Conservation (phyloP, 768 basidiomycete species). For the Calocera viscosa region DNA sequence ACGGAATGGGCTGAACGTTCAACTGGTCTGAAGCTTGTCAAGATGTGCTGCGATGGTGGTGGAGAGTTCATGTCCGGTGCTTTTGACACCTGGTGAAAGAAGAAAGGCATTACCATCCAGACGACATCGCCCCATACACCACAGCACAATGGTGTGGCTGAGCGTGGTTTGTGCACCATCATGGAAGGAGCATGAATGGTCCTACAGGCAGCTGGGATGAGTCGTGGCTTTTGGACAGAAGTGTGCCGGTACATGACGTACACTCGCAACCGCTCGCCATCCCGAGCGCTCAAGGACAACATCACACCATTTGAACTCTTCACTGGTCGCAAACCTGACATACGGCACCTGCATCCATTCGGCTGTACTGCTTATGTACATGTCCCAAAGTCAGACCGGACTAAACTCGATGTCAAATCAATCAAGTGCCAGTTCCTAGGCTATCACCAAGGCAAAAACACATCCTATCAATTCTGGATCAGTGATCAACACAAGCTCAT, state of each 20-base stretch:
- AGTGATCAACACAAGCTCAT: no score
- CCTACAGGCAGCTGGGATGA: neutral
- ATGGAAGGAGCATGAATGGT: neutral
- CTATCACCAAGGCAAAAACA: no score
- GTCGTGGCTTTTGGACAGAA: neutral
- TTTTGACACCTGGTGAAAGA: neutral
- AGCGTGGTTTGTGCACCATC: neutral
- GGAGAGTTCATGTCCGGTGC: neutral
- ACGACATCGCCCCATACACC: neutral
- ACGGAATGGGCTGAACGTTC: neutral
- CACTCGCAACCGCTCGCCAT: neutral
- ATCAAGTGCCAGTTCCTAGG: no score
- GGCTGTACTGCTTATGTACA: no score
- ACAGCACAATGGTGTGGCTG: neutral
- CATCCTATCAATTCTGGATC: no score
- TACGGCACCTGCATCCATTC: no score
- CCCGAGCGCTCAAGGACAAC: neutral
- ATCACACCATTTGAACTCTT: no score
- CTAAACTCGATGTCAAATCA: no score
- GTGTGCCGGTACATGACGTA: neutral
- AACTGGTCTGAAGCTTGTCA: neutral
- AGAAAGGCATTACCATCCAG: neutral
- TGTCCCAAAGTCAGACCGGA: no score
- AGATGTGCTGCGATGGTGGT: neutral
- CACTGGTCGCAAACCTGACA: no score